Evolutionary conservation across 1,284 basidiomycete species (phyloP), one percentile per base, ranked within the genome.

Genomic region (Erythrobasidium hasegawianum): DNA sequence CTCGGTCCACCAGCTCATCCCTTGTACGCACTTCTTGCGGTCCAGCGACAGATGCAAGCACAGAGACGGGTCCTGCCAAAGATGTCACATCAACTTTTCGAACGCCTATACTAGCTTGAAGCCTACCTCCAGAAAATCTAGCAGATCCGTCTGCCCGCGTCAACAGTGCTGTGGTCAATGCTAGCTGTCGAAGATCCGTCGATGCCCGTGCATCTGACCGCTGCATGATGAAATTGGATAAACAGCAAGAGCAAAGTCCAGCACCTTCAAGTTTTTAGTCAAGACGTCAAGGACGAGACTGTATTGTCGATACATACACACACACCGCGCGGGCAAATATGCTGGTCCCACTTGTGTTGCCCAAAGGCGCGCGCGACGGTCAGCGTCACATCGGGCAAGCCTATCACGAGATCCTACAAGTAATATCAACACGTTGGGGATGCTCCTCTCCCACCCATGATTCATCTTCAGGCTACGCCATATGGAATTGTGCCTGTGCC

Each of bases 11-110:
- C 39, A 79, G 75, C 70, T 83, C 82, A 67, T 83, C 80, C 33
- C 80, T 76, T 14, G 83, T 72, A 49, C 81, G 75, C 0, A 82
- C 81, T 70, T 83, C 82, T 13, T 77, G 76, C 1, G 82, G 82
- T 2, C 82, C 82, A 10, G 78, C 76, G 33, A 81, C 76, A 0
- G 79, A 78, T 0, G 80, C 80, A 4, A 82, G 68, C 0, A 78
- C 75, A 16, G 76, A 69, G 11, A 72, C 72, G 4, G 77, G 72
- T 20, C 80, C 80, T 81, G 69, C 13, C 16, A 20, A 22, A 40
- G 14, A 24, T 27, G 55, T 2, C 45, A 49, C 13, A 20, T 58
- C 8, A 22, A 1, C 10, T 10, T 24, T 13, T 2, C 3, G 22
- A 20, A 27, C 43, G 54, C 13, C 33, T 22, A 10, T 39, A 8